Evolutionary conservation across 2,329 filamentous ascomycete genomes (phyloP), one percentile per base, ranked within the genome.

Genomic region (Diaporthe destruens): DNA sequence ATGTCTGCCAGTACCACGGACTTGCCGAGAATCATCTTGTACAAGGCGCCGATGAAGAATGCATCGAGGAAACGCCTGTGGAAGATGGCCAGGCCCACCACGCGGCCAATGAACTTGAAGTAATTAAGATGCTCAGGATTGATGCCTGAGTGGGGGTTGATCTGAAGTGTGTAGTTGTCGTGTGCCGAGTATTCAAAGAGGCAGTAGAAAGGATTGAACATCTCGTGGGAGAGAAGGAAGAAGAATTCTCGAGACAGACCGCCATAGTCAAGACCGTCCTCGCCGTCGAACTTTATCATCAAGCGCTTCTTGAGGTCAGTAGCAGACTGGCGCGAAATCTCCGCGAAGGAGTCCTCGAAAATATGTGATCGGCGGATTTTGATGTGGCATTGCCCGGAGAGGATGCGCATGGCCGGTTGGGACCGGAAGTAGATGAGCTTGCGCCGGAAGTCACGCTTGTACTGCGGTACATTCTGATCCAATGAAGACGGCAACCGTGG

Each of bases 151-250:
- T 99, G 96, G 57, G 96, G 96, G 85, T 99, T 99, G 87, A 99
- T 99, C 85, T 99, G 96, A 71, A 99, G 92, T 39, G 96, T 99
- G 85, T 99, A 99, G 86, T 99, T 99, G 90, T 99, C 96, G 87
- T 99, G 96, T 51, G 96, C 96, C 34, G 96, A 98, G 84, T 99
- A 99, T 85, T 99, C 96, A 87, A 99, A 99, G 69, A 99, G 88
- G 82, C 96, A 99, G 86, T 99, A 99, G 85, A 99, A 99, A 42
- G 96, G 96, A 83, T 99, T 99, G 87, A 99, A 99, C 96, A 99
- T 99, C 86, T 99, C 96, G 85, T 99, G 96, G 20, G 96, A 98
- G 71, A 99, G 90, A 53, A 99, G 87, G 91, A 99, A 99, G 88
- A 99, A 99, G 87, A 99, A 99, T 84, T 99, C 96, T 89, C 95